Evolutionary conservation across 2,329 filamentous ascomycete genomes (phyloP).

Genomic region (Podosphaera xanthii): DNA sequence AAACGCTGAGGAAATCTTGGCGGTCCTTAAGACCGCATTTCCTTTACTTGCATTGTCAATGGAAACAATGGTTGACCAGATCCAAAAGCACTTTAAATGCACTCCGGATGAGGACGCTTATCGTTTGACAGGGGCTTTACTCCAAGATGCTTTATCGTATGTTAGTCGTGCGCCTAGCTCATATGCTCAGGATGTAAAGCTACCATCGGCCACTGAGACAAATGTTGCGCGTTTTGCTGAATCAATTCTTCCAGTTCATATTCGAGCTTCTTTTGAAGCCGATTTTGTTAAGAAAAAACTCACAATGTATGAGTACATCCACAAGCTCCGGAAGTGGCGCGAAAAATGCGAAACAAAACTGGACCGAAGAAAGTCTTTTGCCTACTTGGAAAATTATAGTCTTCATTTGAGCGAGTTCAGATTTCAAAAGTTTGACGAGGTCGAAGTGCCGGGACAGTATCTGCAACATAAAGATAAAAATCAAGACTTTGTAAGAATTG

Average conservation of each 20-base stretch:
- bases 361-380: slow-evolving; percentile 38
- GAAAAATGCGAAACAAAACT: slow-evolving; percentile 97
- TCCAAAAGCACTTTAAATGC: slow-evolving; percentile 97
- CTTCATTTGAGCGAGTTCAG: slow-evolving; percentile 88
- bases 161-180: slow-evolving; percentile 69
- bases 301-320: slow-evolving; percentile 96
- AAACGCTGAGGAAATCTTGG: slow-evolving; percentile 85
- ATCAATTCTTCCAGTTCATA: slow-evolving; percentile 82
- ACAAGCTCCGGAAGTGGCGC: slow-evolving; percentile 84
- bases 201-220: slow-evolving; percentile 73
- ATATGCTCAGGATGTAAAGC: slow-evolving; percentile 76
- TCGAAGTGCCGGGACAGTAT: slow-evolving; percentile 94
- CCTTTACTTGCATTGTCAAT: slow-evolving; percentile 87
- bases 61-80: slow-evolving; percentile 99
- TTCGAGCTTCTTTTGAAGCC: slow-evolving; percentile 88
- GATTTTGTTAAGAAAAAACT: slow-evolving; percentile 92
- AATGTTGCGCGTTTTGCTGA: slow-evolving; percentile 96
- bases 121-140: slow-evolving; percentile 81
- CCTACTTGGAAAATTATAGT: slow-evolving; percentile 54
- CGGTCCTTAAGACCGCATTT: slow-evolving; percentile 88
- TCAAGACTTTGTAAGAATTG: slow-evolving; percentile 91
- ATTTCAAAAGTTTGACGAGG: slow-evolving; percentile 95
- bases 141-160: slow-evolving; percentile 88
- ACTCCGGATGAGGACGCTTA: slow-evolving; percentile 96
- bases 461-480: slow-evolving; percentile 97